Base-by-base conservation (phyloP, 768 basidiomycete species). In the Suillus fuscotomentosus region DNA sequence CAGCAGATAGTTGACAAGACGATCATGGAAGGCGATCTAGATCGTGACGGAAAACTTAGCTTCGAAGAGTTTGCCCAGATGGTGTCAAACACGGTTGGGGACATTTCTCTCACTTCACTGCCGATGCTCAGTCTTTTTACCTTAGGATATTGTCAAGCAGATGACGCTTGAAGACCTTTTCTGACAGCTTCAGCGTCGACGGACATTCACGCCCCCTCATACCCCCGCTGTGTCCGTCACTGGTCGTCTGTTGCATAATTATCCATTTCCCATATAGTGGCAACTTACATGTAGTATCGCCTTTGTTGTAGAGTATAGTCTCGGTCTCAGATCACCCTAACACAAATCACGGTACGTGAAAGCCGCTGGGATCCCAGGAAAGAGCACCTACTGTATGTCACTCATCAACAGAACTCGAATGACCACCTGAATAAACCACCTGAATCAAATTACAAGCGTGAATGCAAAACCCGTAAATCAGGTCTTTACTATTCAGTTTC, bases 1-100 rank as follows among this genome's bases (percentile, higher is more conserved):
- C 97, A 99, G 77, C 97, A 99, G 76, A 99, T 99, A 65, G 97
- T 99, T 20, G 97, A 99, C 78, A 99, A 99, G 82, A 99, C 97
- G 10, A 99, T 99, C 75, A 95, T 99, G 95, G 97, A 99, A 79
- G 97, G 96, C 13, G 97, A 99, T 74, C 91, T 94, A 75, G 96
- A 99, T 73, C 95, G 93, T 2, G 97, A 99, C 74, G 97, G 97
- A 34, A 99, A 96, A 77, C 84, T 99, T 66, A 94, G 87, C 78
- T 99, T 99, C 70, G 95, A 97, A 63, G 97, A 99, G 78, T 99
- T 99, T 76, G 88, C 95, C 2, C 84, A 86, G 71, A 98, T 99
- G 88, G 97, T 99, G 34, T 93, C 95, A 36, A 97, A 95, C 76
- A 99, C 97, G 70, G 94, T 95, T 67, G 67, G 90, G 22, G 6